A percentile compares a stretch with the other conserved stretches of the same genome.
Conservation (phyloP, 352 stramenopile species). For the Globisporangium perplexum region DNA sequence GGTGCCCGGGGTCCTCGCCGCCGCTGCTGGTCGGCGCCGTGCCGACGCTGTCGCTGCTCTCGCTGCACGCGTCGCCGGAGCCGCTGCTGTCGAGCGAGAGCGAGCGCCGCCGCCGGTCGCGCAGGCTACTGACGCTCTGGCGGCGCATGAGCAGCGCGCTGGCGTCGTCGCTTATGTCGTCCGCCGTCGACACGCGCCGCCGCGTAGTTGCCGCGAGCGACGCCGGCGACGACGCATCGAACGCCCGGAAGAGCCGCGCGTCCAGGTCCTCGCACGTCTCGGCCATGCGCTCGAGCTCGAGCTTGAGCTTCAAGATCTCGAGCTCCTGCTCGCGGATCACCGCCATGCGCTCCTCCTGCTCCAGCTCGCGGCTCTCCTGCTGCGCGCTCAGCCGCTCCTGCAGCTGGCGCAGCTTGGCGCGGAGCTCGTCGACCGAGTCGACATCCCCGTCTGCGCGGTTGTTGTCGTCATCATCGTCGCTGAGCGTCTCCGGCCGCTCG, state of each 20-base stretch:
- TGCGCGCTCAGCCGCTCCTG: conserved; percentile 30
- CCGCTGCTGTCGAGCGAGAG: conserved; percentile 8
- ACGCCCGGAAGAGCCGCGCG: conserved; percentile 7
- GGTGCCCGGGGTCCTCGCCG: not conserved
- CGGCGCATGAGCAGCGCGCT: not conserved
- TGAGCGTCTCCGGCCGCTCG: not conserved
- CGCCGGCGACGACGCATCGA: conserved; percentile 9
- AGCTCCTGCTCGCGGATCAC: conserved; percentile 61
- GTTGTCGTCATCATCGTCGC: not conserved
- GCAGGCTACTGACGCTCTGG: not conserved
- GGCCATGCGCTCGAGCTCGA: conserved; percentile 24
- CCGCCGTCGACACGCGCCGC: not conserved
- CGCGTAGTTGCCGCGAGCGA: not conserved
- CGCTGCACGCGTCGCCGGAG: not conserved
- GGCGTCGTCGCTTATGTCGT: not conserved
- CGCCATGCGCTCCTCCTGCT: conserved; percentile 47
- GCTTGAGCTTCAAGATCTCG: conserved; percentile 36
- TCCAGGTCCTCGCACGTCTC: conserved; percentile 30
- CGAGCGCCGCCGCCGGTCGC: not conserved
- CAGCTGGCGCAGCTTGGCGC: conserved; percentile 30
- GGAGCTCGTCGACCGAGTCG: conserved; percentile 4
- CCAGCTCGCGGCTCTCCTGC: conserved; percentile 24
- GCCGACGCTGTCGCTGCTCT: conserved; percentile 14
- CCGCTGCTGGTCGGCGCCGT: not conserved
- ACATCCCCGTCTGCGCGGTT: not conserved